Evolutionary conservation across 495 filamentous ascomycete species (phyloP).

Genomic region (Aspergillus hancockii): DNA sequence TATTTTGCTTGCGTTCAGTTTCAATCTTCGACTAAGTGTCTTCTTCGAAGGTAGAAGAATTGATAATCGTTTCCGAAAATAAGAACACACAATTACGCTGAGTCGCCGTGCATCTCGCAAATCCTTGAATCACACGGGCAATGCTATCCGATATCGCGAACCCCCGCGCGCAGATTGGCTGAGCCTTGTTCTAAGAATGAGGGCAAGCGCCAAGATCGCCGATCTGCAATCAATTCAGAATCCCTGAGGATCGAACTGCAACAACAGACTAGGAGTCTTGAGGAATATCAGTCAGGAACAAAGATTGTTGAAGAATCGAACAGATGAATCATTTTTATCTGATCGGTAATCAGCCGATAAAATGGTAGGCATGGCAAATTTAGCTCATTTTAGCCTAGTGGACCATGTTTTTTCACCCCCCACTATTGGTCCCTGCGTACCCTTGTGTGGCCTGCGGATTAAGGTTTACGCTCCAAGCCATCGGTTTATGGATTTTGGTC

Average conservation of each 20-base stretch:
- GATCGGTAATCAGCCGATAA: not conserved
- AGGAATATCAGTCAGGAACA: not conserved
- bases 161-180: not conserved
- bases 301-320: not conserved
- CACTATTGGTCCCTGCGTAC: not conserved
- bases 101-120: not conserved
- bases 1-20: not conserved
- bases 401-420: not conserved
- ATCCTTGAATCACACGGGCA: not conserved
- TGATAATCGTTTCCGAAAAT: not conserved
- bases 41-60: not conserved
- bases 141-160: not conserved
- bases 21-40: not conserved
- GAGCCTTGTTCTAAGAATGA: not conserved
- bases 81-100: not conserved
- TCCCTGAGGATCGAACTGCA: not conserved
- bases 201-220: not conserved
- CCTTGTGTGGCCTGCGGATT: not conserved
- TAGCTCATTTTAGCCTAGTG: not conserved
- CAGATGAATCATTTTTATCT: not conserved
- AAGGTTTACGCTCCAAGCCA: not conserved
- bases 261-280: not conserved
- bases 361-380: not conserved
- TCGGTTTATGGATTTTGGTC: not conserved
- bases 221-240: not conserved